phyloP scores from a whole-genome alignment of 805 yeast species.

The Candida caryicola region DNA sequence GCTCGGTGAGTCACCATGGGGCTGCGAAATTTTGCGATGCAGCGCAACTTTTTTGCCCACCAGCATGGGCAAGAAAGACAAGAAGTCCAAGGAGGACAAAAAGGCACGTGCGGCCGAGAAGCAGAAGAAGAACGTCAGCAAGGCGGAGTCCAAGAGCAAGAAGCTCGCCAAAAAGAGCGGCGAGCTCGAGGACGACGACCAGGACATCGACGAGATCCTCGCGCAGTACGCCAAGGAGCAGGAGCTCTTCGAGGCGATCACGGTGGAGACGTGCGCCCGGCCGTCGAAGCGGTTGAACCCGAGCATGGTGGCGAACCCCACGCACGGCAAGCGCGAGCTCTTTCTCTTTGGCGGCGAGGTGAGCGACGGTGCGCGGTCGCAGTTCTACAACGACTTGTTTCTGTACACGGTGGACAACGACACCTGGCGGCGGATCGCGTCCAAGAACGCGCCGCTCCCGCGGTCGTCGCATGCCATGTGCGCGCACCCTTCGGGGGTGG shows the following conservation, averaged over 20 bases:
- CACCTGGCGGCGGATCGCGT: conserved; percentile 73
- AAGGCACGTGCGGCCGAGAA: conserved; percentile 86
- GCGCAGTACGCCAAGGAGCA: conserved; percentile 79
- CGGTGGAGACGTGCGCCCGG: conserved; percentile 51
- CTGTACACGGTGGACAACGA: conserved; percentile 73
- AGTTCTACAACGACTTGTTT: conserved; percentile 78
- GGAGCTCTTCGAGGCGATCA: conserved; percentile 69
- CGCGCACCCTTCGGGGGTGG: conserved; percentile 85
- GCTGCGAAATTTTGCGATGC: not conserved
- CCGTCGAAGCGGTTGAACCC: conserved; percentile 76
- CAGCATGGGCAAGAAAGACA: conserved; percentile 85
- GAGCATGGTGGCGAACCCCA: conserved; percentile 70
- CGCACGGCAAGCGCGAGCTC: conserved; percentile 73
- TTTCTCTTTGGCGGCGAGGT: conserved; percentile 89
- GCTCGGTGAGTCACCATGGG: too few species aligned
- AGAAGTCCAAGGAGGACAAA: conserved; percentile 86
- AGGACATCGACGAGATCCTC: conserved; percentile 81
- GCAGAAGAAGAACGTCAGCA: conserved; percentile 68
- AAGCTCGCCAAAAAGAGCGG: conserved; percentile 72
- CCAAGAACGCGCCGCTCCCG: conserved; percentile 88
- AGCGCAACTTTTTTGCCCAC: not conserved
- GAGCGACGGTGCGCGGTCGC: conserved; percentile 49
- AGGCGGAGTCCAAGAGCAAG: conserved; percentile 72
- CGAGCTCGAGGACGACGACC: conserved; percentile 80
- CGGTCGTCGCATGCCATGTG: conserved; percentile 93